Conservation (phyloP, 2,329 filamentous ascomycete species). For the Immersiporthe knoxdaviesiana region DNA sequence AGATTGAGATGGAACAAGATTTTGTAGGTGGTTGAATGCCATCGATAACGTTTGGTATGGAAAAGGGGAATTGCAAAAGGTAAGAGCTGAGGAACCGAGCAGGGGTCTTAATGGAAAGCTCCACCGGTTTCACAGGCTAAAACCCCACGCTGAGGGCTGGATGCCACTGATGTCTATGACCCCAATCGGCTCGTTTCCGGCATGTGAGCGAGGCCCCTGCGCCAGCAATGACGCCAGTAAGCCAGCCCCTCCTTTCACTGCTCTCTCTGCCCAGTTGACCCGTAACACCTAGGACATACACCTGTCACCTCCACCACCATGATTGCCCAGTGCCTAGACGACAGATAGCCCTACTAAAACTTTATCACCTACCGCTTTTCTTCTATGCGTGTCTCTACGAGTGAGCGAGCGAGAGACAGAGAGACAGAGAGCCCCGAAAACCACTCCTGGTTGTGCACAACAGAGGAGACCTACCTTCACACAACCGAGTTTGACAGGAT, state of each 20-base stretch:
- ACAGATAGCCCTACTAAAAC: neutral
- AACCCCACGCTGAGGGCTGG: neutral
- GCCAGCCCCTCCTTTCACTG: neutral
- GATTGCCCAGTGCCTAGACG: neutral
- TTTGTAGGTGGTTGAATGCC: neutral
- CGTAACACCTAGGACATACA: neutral
- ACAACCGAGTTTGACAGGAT: neutral
- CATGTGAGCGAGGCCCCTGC: neutral
- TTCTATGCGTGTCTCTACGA: neutral
- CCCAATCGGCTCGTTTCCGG: conserved; percentile 12
- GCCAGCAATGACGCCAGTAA: neutral
- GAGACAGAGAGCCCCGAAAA: neutral
- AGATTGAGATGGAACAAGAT: neutral
- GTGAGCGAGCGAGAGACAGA: neutral
- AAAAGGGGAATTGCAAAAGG: neutral
- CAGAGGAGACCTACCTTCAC: neutral
- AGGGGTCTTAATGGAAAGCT: conserved; percentile 14
- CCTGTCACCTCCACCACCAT: neutral
- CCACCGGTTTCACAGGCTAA: neutral
- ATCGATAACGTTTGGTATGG: too few relatives aligned
- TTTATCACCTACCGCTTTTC: neutral
- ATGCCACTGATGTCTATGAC: neutral
- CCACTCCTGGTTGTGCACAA: neutral
- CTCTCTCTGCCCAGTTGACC: neutral
- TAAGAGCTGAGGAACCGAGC: neutral